phyloP scores from a whole-genome alignment of 805 yeast genomes.

The Limtongozyma cylindracea region DNA sequence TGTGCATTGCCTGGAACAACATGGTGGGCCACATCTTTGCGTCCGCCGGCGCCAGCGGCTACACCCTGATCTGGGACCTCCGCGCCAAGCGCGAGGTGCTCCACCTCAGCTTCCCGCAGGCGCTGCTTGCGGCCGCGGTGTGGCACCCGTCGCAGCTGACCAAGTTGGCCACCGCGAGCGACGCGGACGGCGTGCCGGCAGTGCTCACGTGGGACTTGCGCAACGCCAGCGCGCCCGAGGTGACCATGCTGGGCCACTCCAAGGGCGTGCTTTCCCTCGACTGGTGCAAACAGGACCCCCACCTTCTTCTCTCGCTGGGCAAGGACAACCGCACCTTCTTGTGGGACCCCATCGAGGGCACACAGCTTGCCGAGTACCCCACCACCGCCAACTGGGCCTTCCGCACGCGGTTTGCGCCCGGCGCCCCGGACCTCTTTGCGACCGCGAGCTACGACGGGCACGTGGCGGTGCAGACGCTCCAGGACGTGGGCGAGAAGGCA shows the following conservation, averaged over 20 bases:
- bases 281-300: slow-evolving; percentile 76
- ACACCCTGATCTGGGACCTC: slow-evolving; percentile 84
- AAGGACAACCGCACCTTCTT: slow-evolving; percentile 69
- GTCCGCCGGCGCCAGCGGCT: slow-evolving; percentile 64
- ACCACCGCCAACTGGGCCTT: slow-evolving; percentile 87
- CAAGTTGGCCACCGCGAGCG: slow-evolving; percentile 69
- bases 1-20: slow-evolving; percentile 76
- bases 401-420: slow-evolving; percentile 69
- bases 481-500: slow-evolving; percentile 52
- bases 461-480: slow-evolving; percentile 61
- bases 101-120: slow-evolving; percentile 49
- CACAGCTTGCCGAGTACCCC: slow-evolving; percentile 66
- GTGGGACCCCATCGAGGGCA: slow-evolving; percentile 74
- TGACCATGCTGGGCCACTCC: slow-evolving; percentile 49
- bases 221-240: slow-evolving; percentile 79
- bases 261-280: slow-evolving; percentile 79
- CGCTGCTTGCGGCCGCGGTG: slow-evolving; percentile 53
- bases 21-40: slow-evolving; percentile 71
- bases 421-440: slow-evolving; percentile 74
- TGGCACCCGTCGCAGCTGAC: slow-evolving; percentile 93
- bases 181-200: slow-evolving; percentile 54
- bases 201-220: slow-evolving; percentile 86
- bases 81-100: slow-evolving; percentile 72
- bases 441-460: slow-evolving; percentile 74
- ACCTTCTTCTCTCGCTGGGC: slow-evolving; percentile 68